Base-by-base conservation (phyloP, 768 basidiomycete species). In the Russula dissimulans region DNA sequence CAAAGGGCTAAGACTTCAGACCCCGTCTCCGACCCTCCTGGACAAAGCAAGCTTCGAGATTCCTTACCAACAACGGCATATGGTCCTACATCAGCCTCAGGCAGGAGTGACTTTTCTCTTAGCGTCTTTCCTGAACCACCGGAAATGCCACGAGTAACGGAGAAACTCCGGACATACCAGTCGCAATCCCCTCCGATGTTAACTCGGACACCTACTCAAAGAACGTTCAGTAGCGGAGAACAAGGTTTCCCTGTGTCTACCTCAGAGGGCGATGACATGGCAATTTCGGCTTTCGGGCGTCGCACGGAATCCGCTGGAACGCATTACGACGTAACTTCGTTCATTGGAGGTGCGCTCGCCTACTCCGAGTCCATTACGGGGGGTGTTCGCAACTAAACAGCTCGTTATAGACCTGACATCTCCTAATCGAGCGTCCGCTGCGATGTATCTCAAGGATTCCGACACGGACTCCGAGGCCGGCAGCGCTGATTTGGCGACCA, bases 261-360 rank as follows among this genome's bases (percentile, higher is more conserved):
- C 31, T 26, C 42, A 17, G 59, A 31, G 29, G 47, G 59, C 29
- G 56, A 61, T 41, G 48, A 45, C 11, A 38, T 50, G 14, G 22
- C 46, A 11, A 14, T 3, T 32, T 34, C 48, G 14, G 41, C 14
- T 49, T 34, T 39, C 22, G 47, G 61, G 11, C 36, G 51, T 15
- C 70, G 72, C 57, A 67, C 71, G 50, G 71, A 74, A 46, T 81
- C 82, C n/a, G 71, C 67, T 11, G 81, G 74, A 14, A 84, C 79
- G 0, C 81, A 79, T 59, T 87, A 82, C 66, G 86, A 88, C 59
- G 84, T 88, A 18, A 89, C 86, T 15, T 88, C 87, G 1, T 88
- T 89, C 67, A 86, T 89, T 63, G 82, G 73, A 45, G 69, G 79
- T 79, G 59, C 60, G 78, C 63, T 6, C 57, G 78, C 64, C 11